These are phyloP conservation scores for Aureobasidium zeae DNA, from an alignment of 2,329 filamentous ascomycete species.

Conservation along the genomic window DNA sequence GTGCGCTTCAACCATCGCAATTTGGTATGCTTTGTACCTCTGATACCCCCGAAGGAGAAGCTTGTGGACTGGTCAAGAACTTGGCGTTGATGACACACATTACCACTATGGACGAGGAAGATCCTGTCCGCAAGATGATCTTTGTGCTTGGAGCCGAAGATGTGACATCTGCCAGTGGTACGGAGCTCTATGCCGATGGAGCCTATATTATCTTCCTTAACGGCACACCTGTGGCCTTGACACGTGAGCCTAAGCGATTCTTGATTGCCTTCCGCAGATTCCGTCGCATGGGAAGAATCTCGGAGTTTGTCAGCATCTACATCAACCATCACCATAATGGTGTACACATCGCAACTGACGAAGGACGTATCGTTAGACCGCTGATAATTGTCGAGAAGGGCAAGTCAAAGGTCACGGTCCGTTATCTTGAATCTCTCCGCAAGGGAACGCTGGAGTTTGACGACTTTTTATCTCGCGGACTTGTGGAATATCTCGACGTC, in stretches of 20 bases:
- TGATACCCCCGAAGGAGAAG: slow-evolving; percentile 96
- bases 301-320: slow-evolving; percentile 92
- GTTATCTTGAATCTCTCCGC: slow-evolving; percentile 72
- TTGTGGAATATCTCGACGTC: slow-evolving; percentile 94
- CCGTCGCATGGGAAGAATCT: slow-evolving; percentile 81
- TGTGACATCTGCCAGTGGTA: slow-evolving; percentile 69
- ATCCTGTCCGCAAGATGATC: slow-evolving; percentile 75
- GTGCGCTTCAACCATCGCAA: slow-evolving; percentile 91
- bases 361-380: slow-evolving; percentile 90
- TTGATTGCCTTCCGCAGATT: slow-evolving; percentile 76
- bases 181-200: slow-evolving; percentile 75
- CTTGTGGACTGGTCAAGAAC: slow-evolving; percentile 96
- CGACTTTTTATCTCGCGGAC: slow-evolving; percentile 78
- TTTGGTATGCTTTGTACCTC: slow-evolving; percentile 97
- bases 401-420: slow-evolving; percentile 66
- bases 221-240: slow-evolving; percentile 84
- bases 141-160: slow-evolving; percentile 79
- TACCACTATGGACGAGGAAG: slow-evolving; percentile 91
- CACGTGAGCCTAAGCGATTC: slow-evolving; percentile 77
- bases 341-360: slow-evolving; percentile 92
- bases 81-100: slow-evolving; percentile 98
- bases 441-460: slow-evolving; percentile 83
- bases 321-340: slow-evolving; percentile 88
- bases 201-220: slow-evolving; percentile 91
- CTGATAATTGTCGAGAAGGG: slow-evolving; percentile 91